These are phyloP conservation scores for Nyssa sinensis DNA, from an alignment of 148 eudicot species.

Conservation along the genomic window DNA sequence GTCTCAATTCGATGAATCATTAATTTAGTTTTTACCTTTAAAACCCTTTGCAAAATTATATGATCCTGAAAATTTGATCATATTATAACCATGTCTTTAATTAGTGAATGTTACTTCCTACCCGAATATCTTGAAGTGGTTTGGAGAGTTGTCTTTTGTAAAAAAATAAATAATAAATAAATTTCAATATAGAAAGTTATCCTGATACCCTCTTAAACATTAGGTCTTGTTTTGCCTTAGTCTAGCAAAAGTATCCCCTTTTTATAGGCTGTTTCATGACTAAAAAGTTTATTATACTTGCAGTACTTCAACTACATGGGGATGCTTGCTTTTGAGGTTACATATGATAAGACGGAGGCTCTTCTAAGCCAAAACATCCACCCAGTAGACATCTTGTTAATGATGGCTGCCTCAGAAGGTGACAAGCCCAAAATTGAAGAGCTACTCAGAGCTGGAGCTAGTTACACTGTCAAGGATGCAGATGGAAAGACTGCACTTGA, in stretches of 20 bases:
- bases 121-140: neutral
- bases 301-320: conserved; percentile 99
- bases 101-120: neutral
- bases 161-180: too few relatives aligned
- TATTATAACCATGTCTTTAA: neutral
- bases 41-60: neutral
- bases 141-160: neutral
- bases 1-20: too few relatives aligned
- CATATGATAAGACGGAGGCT: conserved; percentile 93
- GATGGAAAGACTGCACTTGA: conserved; percentile 87
- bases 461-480: conserved; percentile 63
- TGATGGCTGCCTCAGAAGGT: conserved; percentile 89
- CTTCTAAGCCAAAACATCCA: conserved; percentile 76
- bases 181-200: neutral
- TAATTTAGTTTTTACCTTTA: neutral
- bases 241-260: neutral
- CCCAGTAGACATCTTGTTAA: conserved; percentile 81
- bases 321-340: conserved; percentile 93
- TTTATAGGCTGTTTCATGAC: neutral
- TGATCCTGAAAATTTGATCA: neutral
- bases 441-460: conserved; percentile 82
- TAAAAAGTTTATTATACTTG: neutral
- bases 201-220: neutral
- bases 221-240: neutral
- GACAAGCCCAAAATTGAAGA: conserved; percentile 92